A percentile compares a stretch with the other conserved stretches of the same genome.
phyloP scores from a whole-genome alignment of 2,329 filamentous ascomycete species.

The Colletotrichum sp. region DNA sequence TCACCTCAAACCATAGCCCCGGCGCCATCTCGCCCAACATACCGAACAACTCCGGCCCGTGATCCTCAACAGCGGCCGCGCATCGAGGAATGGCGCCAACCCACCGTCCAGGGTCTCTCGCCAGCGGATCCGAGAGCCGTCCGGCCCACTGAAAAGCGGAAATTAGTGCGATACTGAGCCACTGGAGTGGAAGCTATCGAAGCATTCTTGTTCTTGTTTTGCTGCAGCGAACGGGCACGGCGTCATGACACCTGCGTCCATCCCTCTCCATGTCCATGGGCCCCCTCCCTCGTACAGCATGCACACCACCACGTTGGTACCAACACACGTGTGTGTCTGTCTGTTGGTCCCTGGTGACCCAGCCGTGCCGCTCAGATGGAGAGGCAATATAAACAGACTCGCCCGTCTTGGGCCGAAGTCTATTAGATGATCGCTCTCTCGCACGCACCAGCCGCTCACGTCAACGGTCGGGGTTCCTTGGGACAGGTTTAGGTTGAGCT shows the following conservation, averaged over 20 bases:
- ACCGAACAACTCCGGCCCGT: neutral
- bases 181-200: slow-evolving; percentile 8
- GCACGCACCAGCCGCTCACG: slow-evolving; percentile 3
- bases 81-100: neutral
- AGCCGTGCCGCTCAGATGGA: neutral
- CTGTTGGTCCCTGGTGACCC: neutral
- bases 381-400: slow-evolving; percentile 9
- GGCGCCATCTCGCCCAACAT: neutral
- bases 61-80: neutral
- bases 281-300: neutral
- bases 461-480: neutral
- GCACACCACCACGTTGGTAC: neutral
- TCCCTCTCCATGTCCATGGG: neutral
- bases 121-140: neutral
- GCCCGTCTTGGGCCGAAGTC: neutral
- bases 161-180: neutral
- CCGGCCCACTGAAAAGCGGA: slow-evolving; percentile 13
- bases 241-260: neutral
- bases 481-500: neutral
- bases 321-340: neutral
- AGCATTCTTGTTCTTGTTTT: neutral
- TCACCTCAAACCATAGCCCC: neutral
- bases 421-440: neutral
- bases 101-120: neutral
- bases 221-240: neutral